A percentile compares a stretch with the other conserved stretches of the same genome.
Conservation (phyloP, 2,329 filamentous ascomycete species). For the Paecilomyces sp. region DNA sequence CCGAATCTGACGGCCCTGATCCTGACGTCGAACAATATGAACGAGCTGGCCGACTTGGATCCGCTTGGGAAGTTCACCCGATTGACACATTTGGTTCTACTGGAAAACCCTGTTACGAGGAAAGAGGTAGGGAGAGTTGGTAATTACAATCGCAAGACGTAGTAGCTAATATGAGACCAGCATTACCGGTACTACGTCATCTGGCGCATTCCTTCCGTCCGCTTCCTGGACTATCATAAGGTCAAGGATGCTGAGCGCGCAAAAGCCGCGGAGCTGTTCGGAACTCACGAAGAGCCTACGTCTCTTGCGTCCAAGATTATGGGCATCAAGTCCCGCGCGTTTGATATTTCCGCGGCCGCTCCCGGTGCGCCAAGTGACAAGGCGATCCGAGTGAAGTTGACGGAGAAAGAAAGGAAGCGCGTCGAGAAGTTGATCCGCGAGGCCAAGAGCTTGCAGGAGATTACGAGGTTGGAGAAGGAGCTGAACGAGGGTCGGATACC, state of each 20-base stretch:
- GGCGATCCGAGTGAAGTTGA: slow-evolving; percentile 73
- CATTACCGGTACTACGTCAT: slow-evolving; percentile 89
- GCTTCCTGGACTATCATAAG: slow-evolving; percentile 88
- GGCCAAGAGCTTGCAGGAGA: slow-evolving; percentile 83
- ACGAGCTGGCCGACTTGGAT: slow-evolving; percentile 81
- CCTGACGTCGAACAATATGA: slow-evolving; percentile 73
- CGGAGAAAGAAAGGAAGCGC: slow-evolving; percentile 77
- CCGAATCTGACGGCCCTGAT: slow-evolving; percentile 78
- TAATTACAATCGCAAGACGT: background rate
- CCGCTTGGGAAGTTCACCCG: slow-evolving; percentile 61
- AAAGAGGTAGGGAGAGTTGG: slow-evolving; percentile 64
- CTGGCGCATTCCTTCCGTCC: slow-evolving; percentile 74
- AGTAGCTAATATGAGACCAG: slow-evolving; percentile 39
- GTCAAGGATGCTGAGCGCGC: slow-evolving; percentile 79
- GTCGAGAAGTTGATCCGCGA: slow-evolving; percentile 82
- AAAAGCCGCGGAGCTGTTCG: slow-evolving; percentile 74
- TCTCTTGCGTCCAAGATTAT: slow-evolving; percentile 78
- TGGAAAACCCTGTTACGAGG: slow-evolving; percentile 83
- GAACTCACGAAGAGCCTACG: slow-evolving; percentile 67
- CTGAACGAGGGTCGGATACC: slow-evolving; percentile 83
- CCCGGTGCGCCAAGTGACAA: slow-evolving; percentile 45
- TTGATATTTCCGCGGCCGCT: slow-evolving; percentile 45
- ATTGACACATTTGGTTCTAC: slow-evolving; percentile 71
- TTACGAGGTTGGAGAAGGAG: slow-evolving; percentile 83
- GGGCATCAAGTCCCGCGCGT: slow-evolving; percentile 71